Percentiles rank a stretch among this genome's conserved stretches.
phyloP scores from a whole-genome alignment of 768 basidiomycete genomes.

The Naganishia onofrii region DNA sequence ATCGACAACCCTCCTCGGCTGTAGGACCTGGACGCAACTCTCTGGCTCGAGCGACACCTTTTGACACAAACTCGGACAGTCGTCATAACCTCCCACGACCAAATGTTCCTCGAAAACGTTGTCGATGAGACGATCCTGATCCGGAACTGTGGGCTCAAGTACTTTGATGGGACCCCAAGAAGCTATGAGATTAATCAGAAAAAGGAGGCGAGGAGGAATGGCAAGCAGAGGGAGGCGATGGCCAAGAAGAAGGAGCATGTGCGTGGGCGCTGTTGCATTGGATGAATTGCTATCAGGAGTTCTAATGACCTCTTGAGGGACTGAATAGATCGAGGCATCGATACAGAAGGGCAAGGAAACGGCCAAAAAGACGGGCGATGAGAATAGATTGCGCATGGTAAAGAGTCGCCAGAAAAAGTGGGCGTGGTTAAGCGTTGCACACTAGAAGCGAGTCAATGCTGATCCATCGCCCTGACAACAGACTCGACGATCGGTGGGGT shows the following conservation, averaged over 20 bases:
- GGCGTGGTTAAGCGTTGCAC: not conserved
- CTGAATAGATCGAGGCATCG: constrained; percentile 58
- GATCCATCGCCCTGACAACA: not conserved
- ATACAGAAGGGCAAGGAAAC: constrained; percentile 56
- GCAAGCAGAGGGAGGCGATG: constrained; percentile 53
- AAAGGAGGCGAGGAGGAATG: constrained; percentile 54
- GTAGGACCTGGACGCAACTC: constrained; percentile 41
- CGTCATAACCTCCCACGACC: constrained; percentile 68
- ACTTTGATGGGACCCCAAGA: constrained; percentile 58
- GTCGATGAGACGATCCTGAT: constrained; percentile 66
- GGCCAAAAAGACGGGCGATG: constrained; percentile 39
- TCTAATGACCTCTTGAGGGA: constrained; percentile 57
- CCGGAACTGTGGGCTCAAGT: constrained; percentile 58
- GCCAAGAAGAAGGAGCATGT: constrained; percentile 57
- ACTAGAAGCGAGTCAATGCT: not conserved
- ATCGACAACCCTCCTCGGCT: not conserved
- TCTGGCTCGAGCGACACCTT: constrained; percentile 57
- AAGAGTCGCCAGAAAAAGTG: constrained; percentile 63
- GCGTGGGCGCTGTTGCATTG: no score
- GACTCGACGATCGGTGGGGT: constrained; percentile 54
- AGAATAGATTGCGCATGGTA: constrained; percentile 59
- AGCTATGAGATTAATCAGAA: constrained; percentile 53
- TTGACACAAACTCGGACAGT: constrained; percentile 55
- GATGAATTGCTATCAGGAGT: no score
- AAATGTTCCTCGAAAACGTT: constrained; percentile 62